Base-by-base conservation (phyloP, 257 asterid species). In the Leonotis leonurus region DNA sequence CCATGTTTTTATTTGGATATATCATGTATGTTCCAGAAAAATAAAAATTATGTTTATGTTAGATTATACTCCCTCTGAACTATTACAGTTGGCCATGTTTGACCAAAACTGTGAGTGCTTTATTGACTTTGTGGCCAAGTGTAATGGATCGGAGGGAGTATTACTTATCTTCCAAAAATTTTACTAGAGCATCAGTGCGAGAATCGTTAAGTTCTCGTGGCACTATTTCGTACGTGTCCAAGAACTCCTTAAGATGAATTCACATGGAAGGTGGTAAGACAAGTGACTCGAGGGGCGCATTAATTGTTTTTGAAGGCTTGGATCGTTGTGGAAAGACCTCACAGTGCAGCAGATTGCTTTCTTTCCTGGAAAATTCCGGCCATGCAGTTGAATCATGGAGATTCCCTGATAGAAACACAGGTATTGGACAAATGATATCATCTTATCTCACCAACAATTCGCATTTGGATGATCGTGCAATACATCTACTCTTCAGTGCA, bases 271-370 rank as follows among this genome's bases (percentile, higher is more conserved):
- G 70, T 65, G 69, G 62, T 58, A 75, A 71, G 26, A 61, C 24
- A 61, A 65, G 62, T 59, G 68, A 69, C 24, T 75, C 95, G 16
- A 86, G 98, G 75, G 98, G 97, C 21, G 95, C 98, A 9, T 77
- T 91, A 44, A 86, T 91, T 70, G 95, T 91, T 64, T 77, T 91
- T 39, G 98, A 91, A 80, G 98, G 98, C 53, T 64, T 91, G 73
- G 98, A 91, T 72, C 90, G 90, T 1, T 84, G 90, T 73, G 97
- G 97, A 11, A 92, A 92, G 84, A 89, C 95, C 64, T 85, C 94
- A 0, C 98, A 92, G 65, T 86, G 87, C 69, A 68, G 78, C 67
- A 76, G 79, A 56, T 62, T 92, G 72, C 66, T 79, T 56, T 77
- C 88, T n/a, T 69, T 79, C 80, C 73, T 92, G 59, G 71, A 75